phyloP scores from a whole-genome alignment of 768 basidiomycete species.

The Hygrocybe punicea region DNA sequence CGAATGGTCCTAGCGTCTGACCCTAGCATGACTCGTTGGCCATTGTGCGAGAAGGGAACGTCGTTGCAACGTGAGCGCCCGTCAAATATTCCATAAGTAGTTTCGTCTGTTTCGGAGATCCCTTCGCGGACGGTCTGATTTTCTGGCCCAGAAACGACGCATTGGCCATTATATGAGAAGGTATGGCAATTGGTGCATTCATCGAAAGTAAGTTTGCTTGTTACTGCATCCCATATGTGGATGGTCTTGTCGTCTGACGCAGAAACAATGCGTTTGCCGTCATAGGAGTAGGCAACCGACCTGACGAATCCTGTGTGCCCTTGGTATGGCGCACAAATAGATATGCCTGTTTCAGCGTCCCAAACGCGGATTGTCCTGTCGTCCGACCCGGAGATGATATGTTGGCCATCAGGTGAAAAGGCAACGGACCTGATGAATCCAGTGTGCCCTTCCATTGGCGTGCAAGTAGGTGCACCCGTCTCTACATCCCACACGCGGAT shows the following conservation, averaged over 20 bases:
- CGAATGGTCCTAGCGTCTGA: conserved; percentile 11
- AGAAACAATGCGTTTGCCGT: conserved; percentile 4
- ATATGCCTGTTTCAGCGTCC: not conserved
- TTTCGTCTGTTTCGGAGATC: not conserved
- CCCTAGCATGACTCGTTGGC: conserved; percentile 20
- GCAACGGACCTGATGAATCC: conserved; percentile 15
- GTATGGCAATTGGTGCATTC: not conserved
- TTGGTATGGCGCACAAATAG: not conserved
- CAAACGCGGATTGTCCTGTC: not conserved
- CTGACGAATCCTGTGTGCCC: not conserved
- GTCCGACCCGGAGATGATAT: conserved; percentile 19
- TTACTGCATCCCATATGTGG: conserved; percentile 5
- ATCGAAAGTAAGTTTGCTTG: not conserved
- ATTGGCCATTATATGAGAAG: too few relatives aligned
- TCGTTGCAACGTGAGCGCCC: conserved; percentile 14
- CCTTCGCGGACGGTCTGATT: too few relatives aligned
- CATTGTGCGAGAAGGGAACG: conserved; percentile 27
- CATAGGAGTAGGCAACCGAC: not conserved
- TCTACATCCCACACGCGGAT: not conserved
- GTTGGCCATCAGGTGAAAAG: conserved; percentile 26
- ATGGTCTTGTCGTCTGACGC: conserved; percentile 1
- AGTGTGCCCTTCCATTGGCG: conserved; percentile 10
- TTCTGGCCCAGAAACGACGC: not conserved
- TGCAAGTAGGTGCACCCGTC: not conserved
- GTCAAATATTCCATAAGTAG: conserved; percentile 11